Conservation (phyloP, 768 basidiomycete genomes). For the Pisolithus orientalis region DNA sequence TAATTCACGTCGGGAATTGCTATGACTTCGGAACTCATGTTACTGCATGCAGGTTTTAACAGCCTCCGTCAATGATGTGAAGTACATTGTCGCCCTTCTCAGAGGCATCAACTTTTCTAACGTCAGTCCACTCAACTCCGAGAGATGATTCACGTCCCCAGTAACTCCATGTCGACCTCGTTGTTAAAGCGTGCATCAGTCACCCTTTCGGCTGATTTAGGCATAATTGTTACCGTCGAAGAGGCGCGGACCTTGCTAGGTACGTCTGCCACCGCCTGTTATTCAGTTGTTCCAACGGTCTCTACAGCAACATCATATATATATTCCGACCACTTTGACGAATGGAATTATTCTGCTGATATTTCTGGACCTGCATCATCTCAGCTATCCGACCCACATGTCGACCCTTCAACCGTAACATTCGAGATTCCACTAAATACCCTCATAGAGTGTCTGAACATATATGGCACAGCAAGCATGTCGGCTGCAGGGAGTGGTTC, state of each 20-base stretch:
- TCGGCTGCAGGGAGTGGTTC: constrained; percentile 22
- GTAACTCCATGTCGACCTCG: constrained; percentile 5
- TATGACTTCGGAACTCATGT: neutral
- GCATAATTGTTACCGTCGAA: constrained; percentile 77
- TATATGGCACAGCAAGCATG: constrained; percentile 75
- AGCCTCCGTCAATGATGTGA: constrained; percentile 74
- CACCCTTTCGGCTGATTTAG: constrained; percentile 53
- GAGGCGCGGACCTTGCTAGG: constrained; percentile 79
- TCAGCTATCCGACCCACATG: constrained; percentile 9
- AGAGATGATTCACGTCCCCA: neutral
- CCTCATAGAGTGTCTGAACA: constrained; percentile 85
- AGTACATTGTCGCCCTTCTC: constrained; percentile 71
- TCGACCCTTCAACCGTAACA: constrained; percentile 27
- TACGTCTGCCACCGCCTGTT: constrained; percentile 27
- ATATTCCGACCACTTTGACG: constrained; percentile 70
- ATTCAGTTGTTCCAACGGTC: constrained; percentile 2
- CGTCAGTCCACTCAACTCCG: constrained; percentile 38
- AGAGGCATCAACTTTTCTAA: constrained; percentile 78
- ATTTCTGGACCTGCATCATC: constrained; percentile 20
- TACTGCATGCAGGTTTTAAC: constrained; percentile 44
- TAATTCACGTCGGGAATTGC: neutral
- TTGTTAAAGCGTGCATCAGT: constrained; percentile 64
- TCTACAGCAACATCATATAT: constrained; percentile 78
- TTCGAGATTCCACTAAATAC: constrained; percentile 84
- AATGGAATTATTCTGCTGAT: constrained; percentile 60